Conservation (phyloP, 2,329 filamentous ascomycete genomes). For the Exserohilum rostratum region DNA sequence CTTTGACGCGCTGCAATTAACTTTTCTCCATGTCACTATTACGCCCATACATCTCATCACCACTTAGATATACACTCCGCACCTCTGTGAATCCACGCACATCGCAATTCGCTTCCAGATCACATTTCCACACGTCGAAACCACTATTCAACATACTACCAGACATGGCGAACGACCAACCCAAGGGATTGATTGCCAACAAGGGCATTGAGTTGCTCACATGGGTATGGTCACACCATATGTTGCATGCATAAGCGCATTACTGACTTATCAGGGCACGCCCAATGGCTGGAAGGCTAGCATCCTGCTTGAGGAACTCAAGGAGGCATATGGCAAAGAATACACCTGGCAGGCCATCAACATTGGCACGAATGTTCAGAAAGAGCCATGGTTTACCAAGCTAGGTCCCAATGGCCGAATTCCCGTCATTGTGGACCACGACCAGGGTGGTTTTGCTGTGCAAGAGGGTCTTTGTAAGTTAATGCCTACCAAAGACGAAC, state of each 20-base stretch:
- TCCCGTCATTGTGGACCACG: constrained; percentile 70
- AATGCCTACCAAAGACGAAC: neutral
- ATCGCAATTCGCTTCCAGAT: constrained; percentile 12
- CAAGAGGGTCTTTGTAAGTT: constrained; percentile 50
- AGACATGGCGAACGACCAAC: constrained; percentile 45
- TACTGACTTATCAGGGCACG: constrained; percentile 38
- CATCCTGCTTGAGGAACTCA: constrained; percentile 70
- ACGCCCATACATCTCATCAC: constrained; percentile 21
- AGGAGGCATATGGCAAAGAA: constrained; percentile 65
- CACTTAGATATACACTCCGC: constrained; percentile 19
- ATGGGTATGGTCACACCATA: constrained; percentile 30
- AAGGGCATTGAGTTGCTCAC: constrained; percentile 71
- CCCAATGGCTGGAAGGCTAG: constrained; percentile 61
- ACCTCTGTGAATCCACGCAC: constrained; percentile 18
- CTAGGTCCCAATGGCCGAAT: constrained; percentile 70
- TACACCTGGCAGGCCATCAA: constrained; percentile 66
- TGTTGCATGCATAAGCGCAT: neutral
- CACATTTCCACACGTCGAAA: constrained; percentile 29
- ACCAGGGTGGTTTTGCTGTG: constrained; percentile 63
- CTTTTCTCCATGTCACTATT: constrained; percentile 28
- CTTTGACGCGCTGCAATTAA: constrained; percentile 15
- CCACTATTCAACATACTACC: constrained; percentile 21
- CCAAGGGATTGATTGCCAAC: constrained; percentile 65
- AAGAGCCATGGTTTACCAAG: constrained; percentile 69
- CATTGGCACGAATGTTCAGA: constrained; percentile 66